Evolutionary conservation across 2,329 filamentous ascomycete species (phyloP).

Genomic region (Raffaelea arxii): DNA sequence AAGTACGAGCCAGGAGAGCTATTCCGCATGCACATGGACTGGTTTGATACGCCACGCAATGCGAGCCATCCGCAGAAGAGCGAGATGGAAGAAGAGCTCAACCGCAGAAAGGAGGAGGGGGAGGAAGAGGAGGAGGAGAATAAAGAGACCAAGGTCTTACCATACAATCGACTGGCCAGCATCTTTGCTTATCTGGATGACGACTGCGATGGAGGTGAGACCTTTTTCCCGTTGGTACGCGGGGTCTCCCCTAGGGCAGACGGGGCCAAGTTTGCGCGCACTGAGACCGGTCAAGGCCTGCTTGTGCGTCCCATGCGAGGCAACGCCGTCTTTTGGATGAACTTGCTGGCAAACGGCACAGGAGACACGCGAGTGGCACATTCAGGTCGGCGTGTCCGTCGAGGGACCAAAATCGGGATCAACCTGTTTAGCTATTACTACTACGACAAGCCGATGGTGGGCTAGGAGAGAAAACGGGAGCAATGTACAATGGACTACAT

Average conservation of each 20-base stretch:
- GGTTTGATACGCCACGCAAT: not conserved
- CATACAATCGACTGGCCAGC: not conserved
- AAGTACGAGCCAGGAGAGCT: not conserved
- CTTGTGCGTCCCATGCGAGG: not conserved
- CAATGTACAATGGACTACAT: too few relatives aligned
- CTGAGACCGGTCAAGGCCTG: not conserved
- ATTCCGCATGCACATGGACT: not conserved
- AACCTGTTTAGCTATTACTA: not conserved
- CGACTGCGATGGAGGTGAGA: not conserved
- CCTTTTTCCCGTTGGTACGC: not conserved
- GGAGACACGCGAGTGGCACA: not conserved
- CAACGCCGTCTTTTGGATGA: not conserved
- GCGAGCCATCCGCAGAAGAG: not conserved
- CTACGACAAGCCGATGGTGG: not conserved
- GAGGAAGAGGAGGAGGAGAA: too few relatives aligned
- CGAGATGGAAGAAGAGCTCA: not conserved
- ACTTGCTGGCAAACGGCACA: not conserved
- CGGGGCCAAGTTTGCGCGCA: not conserved
- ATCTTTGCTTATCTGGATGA: not conserved
- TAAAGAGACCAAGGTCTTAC: too few relatives aligned
- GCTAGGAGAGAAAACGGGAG: too few relatives aligned
- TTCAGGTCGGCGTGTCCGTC: not conserved
- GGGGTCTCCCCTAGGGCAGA: not conserved
- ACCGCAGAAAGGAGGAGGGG: too few relatives aligned
- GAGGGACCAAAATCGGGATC: not conserved